A percentile compares a stretch with the other conserved stretches of the same genome.
These are phyloP conservation scores for Aspergillus fumigatiaffinis DNA, from an alignment of 2,329 filamentous ascomycete genomes.

Conservation along the genomic window DNA sequence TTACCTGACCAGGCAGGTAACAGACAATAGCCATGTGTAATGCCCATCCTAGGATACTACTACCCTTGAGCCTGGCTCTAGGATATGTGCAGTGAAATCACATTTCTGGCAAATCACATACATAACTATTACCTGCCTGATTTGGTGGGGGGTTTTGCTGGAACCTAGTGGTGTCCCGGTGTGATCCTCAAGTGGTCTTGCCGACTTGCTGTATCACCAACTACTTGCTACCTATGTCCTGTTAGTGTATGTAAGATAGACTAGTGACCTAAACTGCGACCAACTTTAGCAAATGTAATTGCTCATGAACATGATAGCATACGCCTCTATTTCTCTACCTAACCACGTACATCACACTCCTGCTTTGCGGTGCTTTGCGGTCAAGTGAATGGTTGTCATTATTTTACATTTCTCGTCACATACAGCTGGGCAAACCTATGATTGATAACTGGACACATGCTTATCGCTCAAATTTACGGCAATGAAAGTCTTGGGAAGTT, in stretches of 20 bases:
- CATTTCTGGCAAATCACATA: no score
- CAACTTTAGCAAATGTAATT: background rate
- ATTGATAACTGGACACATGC: slow-evolving; percentile 29
- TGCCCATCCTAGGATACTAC: no score
- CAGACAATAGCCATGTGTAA: no score
- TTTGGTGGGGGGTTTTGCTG: no score
- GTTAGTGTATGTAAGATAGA: background rate
- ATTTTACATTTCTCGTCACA: background rate
- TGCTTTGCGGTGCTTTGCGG: background rate
- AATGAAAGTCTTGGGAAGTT: slow-evolving; percentile 49
- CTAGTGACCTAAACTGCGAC: background rate
- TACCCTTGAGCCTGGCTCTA: no score
- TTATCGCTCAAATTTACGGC: slow-evolving; percentile 51
- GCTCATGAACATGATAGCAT: background rate
- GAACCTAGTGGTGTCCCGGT: no score
- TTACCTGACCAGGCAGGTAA: no score
- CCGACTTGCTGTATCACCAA: no score
- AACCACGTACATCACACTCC: background rate
- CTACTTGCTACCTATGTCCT: no score
- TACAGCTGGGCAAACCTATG: background rate
- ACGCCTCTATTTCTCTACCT: background rate
- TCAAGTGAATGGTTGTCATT: background rate
- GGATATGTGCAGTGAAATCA: no score
- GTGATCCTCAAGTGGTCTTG: no score
- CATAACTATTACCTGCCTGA: no score